phyloP scores from a whole-genome alignment of 306 rosid genomes.

The Cucumis cinereus region DNA sequence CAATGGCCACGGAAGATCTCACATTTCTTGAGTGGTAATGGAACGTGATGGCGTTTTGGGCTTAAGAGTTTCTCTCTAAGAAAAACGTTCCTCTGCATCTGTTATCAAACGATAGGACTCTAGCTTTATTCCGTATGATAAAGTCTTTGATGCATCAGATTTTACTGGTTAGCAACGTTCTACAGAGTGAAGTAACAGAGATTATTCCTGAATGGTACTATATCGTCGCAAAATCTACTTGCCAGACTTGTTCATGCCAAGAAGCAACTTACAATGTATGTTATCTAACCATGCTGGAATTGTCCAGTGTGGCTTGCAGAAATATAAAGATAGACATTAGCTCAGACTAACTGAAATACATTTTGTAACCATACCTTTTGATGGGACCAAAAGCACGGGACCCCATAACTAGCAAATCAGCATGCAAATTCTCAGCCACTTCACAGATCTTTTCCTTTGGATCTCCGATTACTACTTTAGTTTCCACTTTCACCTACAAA shows the following conservation, averaged over 20 bases:
- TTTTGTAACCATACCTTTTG: conserved; percentile 36
- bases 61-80: not conserved
- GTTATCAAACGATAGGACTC: not conserved
- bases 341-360: not conserved
- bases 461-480: conserved; percentile 69
- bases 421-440: conserved; percentile 43
- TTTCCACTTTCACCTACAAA: conserved; percentile 36
- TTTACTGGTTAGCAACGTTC: not conserved
- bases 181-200: not conserved
- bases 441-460: conserved; percentile 91
- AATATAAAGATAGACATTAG: not conserved
- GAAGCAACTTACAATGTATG: not conserved
- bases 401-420: conserved; percentile 85
- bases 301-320: not conserved
- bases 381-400: conserved; percentile 74
- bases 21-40: not conserved
- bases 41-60: not conserved
- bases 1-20: not conserved
- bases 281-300: too few relatives aligned
- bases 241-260: not conserved
- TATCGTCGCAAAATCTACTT: not conserved
- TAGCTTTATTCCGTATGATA: not conserved
- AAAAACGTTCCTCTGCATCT: not conserved
- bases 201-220: not conserved
- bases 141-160: not conserved